Evolutionary conservation across 1,284 basidiomycete species (phyloP), one percentile per base, ranked within the genome.

Genomic region (Hymenochaete sp.): DNA sequence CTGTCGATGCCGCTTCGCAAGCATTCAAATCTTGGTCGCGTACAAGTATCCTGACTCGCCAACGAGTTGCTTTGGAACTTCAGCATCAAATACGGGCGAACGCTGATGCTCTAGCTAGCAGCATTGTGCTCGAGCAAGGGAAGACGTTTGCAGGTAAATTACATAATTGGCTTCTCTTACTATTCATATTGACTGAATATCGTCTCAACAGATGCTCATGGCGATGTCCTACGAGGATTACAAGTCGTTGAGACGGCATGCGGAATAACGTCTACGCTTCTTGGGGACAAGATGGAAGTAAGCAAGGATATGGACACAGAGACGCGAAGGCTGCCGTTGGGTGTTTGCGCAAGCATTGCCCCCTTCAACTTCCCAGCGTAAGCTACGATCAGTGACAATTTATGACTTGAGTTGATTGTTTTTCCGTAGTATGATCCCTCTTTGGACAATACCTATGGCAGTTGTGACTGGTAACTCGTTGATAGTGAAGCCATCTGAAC

Each of bases 251-350:
- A 98, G 62, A 80, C 81, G 10, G 86, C 92, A 18, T 78, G 82
- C 42, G 82, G 80, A 25, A 82, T 93, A 54, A 91, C 95, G 1
- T 82, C 81, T 0, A 83, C 80, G 10, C 65, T 98, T 18, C 71
- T 96, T 41, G 93, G 91, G 2, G 87, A 96, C 53, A 91, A 93
- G 59, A 67, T 97, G 44, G 95, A 98, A 73, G 91, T 95, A 6
- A 88, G 87, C 64, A 92, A 83, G 64, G 93, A 97, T 60, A 98
- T 98, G 95, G 95, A 98, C 62, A 98, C 95, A 7, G 82, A 88
- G 50, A 82, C 83, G 18, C 75, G 91, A 37, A 77, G 78, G 51
- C 63, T 88, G 27, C 86, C 89, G 3, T 67, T 92, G 16, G 85
- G 86, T 51, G 83, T 89, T 28, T 88, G 84, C 52, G 75, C 87